Percentiles rank a stretch among this genome's conserved stretches.
These are phyloP conservation scores for Populus hybrid DNA, from an alignment of 441 rosid species.

Conservation along the genomic window DNA sequence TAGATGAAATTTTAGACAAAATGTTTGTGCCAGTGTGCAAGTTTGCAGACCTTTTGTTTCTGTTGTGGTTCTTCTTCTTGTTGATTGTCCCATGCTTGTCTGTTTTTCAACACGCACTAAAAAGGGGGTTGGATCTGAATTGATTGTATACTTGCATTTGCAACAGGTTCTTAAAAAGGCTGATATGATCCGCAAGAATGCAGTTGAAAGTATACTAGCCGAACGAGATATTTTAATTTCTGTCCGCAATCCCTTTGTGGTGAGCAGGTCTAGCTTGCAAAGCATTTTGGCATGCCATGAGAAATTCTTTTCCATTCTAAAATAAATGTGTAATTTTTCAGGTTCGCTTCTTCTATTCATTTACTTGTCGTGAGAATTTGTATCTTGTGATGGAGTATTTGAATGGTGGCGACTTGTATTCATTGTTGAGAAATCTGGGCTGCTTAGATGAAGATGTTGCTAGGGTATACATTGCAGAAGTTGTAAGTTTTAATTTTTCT, in stretches of 20 bases:
- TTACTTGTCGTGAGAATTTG: slow-evolving; percentile 96
- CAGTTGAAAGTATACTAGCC: slow-evolving; percentile 98
- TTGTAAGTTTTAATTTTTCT: slow-evolving; percentile 69
- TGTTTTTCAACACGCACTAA: background rate
- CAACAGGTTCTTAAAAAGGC: slow-evolving; percentile 94
- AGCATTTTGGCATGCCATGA: slow-evolving; percentile 22
- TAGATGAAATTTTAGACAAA: background rate
- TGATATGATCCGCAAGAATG: slow-evolving; percentile 98
- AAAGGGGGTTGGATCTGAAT: slow-evolving; percentile 9
- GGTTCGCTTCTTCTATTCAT: slow-evolving; percentile 99
- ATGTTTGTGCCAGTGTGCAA: background rate
- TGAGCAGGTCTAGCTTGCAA: slow-evolving; percentile 59
- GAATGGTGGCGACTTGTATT: slow-evolving; percentile 98
- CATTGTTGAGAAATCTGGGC: slow-evolving; percentile 91
- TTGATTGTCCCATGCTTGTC: background rate
- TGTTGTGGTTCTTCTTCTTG: background rate
- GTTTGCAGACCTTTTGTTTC: background rate
- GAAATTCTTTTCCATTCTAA: slow-evolving; percentile 28
- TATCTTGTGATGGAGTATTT: slow-evolving; percentile 99
- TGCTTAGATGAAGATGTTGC: slow-evolving; percentile 98
- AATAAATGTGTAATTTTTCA: slow-evolving; percentile 37
- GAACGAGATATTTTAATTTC: slow-evolving; percentile 98
- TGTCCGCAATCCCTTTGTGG: slow-evolving; percentile 99
- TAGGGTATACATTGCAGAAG: slow-evolving; percentile 98
- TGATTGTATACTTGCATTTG: slow-evolving; percentile 20